phyloP scores from a whole-genome alignment of 306 rosid genomes.

The Benincasa hispida region DNA sequence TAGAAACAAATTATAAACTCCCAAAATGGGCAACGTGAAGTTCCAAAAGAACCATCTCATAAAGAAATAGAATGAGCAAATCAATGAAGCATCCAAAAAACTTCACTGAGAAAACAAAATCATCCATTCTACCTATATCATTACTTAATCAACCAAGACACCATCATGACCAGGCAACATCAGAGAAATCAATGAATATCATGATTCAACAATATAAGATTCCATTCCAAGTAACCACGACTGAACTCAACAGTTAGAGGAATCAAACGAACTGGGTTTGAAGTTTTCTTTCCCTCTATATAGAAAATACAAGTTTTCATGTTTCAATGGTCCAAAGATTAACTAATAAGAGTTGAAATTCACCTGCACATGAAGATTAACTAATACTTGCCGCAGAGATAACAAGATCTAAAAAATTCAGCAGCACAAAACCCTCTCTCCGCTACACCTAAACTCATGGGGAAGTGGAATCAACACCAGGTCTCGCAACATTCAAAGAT shows the following conservation, averaged over 20 bases:
- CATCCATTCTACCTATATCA: neutral
- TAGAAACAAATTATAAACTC: neutral
- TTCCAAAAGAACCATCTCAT: neutral
- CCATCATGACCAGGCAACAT: no score
- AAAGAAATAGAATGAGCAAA: neutral
- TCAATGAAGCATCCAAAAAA: neutral
- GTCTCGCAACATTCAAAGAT: slow-evolving; percentile 9
- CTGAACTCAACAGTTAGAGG: neutral
- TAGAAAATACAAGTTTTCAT: neutral
- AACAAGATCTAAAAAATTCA: slow-evolving; percentile 45
- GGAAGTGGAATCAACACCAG: slow-evolving; percentile 44
- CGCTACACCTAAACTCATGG: slow-evolving; percentile 25
- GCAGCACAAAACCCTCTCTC: slow-evolving; percentile 20
- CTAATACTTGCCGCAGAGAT: slow-evolving; percentile 43
- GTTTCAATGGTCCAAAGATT: no score
- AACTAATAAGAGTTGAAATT: neutral
- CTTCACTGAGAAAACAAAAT: neutral
- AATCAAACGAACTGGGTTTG: neutral
- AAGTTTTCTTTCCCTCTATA: neutral
- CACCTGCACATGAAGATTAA: slow-evolving; percentile 84
- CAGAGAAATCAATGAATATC: neutral
- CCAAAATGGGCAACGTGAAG: neutral
- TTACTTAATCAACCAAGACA: neutral
- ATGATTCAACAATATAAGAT: neutral
- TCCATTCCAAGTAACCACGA: neutral